Base-by-base conservation (phyloP, 2,329 filamentous ascomycete genomes). In the Thielaviopsis euricoi region DNA sequence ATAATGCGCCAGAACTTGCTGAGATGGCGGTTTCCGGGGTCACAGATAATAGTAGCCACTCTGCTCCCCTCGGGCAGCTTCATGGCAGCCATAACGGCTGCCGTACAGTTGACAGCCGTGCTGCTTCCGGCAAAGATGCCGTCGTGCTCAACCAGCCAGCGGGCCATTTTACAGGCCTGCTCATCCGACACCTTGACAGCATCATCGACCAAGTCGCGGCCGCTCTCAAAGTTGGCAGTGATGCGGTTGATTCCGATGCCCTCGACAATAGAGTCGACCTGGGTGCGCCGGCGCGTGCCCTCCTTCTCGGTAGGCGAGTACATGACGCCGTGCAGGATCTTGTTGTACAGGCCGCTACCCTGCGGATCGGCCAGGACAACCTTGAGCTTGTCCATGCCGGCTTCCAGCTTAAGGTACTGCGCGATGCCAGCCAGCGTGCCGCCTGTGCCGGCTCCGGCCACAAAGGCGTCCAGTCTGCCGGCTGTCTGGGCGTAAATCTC, bases 211-310 rank as follows among this genome's bases (percentile, higher is more conserved):
- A 96, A 71, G 66, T 91, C 84, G 63, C 88, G 77, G 0, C 91
- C 93, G 26, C 83, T 85, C 67, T 95, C 87, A 63, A 98, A 93
- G 69, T 97, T 98, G 56, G 82, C 80, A 1, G 93, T 98, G n/a
- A 95, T 77, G 1, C 93, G 83, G 68, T 95, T 98, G 69, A 97
- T 87, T 1, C 93, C 93, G 62, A 98, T 88, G 1, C 93, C 93
- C 71, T 98, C 94, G 26, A 98, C 89, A 62, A 98, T 88, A 4
- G 86, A 90, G 73, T 98, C 94, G 56, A 98, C 89, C 71, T 98
- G 94, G 65, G 87, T 83, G 60, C 93, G 78, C 53, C 94, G 79
- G 15, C 93, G 77, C 13, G 91, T 97, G 3, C 93, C 93, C 74
- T 98, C 93, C 62, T 79, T 81, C 72, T 98, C 93, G 29, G 87